phyloP scores from a whole-genome alignment of 2,329 filamentous ascomycete genomes.

The Rutstroemia sp. region DNA sequence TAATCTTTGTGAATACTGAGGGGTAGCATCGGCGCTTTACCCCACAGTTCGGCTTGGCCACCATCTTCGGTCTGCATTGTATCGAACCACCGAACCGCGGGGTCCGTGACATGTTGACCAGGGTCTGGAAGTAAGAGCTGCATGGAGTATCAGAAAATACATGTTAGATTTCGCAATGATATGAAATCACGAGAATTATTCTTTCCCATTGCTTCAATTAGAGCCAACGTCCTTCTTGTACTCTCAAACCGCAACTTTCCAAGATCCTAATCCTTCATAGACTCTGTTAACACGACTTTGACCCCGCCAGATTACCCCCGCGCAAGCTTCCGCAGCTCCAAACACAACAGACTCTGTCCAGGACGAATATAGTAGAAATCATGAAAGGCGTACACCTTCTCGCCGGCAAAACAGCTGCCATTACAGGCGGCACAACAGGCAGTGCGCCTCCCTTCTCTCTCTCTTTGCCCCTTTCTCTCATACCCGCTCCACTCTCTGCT shows the following conservation, averaged over 20 bases:
- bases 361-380: neutral
- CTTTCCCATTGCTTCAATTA: no score
- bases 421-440: constrained; percentile 10
- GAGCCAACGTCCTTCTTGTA: no score
- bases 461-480: neutral
- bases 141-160: neutral
- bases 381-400: neutral
- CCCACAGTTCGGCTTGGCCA: neutral
- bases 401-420: constrained; percentile 8
- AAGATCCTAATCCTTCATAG: no score
- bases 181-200: neutral
- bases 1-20: neutral
- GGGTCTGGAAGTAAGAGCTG: neutral
- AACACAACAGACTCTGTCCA: neutral
- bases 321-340: neutral
- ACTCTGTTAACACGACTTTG: no score
- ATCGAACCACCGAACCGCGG: constrained; percentile 23
- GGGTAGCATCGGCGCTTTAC: neutral
- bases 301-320: no score
- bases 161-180: neutral
- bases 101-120: constrained; percentile 7
- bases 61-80: constrained; percentile 12
- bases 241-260: no score
- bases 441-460: neutral
- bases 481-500: constrained; percentile 43